phyloP scores from a whole-genome alignment of 192 early-diverging fungal genomes.

The Spinellus fusiger region DNA sequence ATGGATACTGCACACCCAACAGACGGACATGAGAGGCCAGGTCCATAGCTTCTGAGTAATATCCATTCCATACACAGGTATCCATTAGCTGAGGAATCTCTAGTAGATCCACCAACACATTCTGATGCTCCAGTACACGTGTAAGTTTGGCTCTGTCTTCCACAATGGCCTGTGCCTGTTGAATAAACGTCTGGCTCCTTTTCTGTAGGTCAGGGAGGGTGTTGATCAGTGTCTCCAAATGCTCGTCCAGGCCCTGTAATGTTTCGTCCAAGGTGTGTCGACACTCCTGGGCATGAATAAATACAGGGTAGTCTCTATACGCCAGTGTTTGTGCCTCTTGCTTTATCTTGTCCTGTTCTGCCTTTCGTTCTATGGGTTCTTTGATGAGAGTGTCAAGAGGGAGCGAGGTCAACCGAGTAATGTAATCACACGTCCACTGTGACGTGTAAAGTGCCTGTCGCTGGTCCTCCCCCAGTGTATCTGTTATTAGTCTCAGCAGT shows the following conservation, averaged over 20 bases:
- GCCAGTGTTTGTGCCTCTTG: constrained; percentile 58
- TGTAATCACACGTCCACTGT: constrained; percentile 54
- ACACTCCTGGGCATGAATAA: constrained; percentile 60
- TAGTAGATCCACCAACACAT: constrained; percentile 60
- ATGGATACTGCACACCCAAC: constrained; percentile 46
- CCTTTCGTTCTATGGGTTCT: constrained; percentile 49
- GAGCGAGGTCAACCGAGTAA: constrained; percentile 54
- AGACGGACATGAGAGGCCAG: constrained; percentile 61
- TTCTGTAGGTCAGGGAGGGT: constrained; percentile 45
- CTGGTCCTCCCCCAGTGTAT: background rate
- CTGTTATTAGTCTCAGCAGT: background rate
- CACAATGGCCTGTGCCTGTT: constrained; percentile 9
- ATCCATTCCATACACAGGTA: constrained; percentile 71
- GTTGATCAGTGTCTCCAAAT: constrained; percentile 38
- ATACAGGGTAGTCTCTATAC: constrained; percentile 60
- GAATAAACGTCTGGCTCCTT: constrained; percentile 38
- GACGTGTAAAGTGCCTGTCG: background rate
- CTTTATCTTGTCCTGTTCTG: constrained; percentile 48
- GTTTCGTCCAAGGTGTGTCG: constrained; percentile 42
- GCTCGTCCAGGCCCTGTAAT: constrained; percentile 40
- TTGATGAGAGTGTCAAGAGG: constrained; percentile 52
- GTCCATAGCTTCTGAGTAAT: constrained; percentile 83
- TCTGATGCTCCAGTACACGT: constrained; percentile 47
- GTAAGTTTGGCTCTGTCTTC: constrained; percentile 33
- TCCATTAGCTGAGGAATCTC: constrained; percentile 80